Conservation (phyloP, 2,329 filamentous ascomycete genomes). For the Oidium heveae region DNA sequence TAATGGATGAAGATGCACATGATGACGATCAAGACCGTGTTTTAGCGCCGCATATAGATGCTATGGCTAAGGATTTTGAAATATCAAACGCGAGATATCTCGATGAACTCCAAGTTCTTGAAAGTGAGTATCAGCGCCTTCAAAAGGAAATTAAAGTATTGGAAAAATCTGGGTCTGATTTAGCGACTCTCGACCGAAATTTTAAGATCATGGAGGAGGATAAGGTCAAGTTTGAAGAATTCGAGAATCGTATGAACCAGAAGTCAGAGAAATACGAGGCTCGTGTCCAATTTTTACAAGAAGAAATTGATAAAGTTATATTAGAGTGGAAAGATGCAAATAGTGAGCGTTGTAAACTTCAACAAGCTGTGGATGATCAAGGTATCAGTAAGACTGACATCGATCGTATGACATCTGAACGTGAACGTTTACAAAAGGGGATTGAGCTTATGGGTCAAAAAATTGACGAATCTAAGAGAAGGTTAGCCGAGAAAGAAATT, state of each 20-base stretch:
- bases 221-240: slow-evolving; percentile 82
- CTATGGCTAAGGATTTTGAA: slow-evolving; percentile 75
- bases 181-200: slow-evolving; percentile 62
- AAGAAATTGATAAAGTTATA: slow-evolving; percentile 59
- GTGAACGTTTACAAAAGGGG: slow-evolving; percentile 73
- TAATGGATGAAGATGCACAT: slow-evolving; percentile 68
- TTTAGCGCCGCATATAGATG: slow-evolving; percentile 59
- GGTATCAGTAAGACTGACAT: slow-evolving; percentile 96
- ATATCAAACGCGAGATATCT: slow-evolving; percentile 61
- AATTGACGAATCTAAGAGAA: slow-evolving; percentile 65
- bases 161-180: slow-evolving; percentile 63
- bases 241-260: slow-evolving; percentile 61
- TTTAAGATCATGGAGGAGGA: slow-evolving; percentile 91
- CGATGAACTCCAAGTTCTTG: slow-evolving; percentile 61
- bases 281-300: slow-evolving; percentile 57
- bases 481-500: slow-evolving; percentile 63
- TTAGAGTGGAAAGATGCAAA: slow-evolving; percentile 57
- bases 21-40: slow-evolving; percentile 63
- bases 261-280: slow-evolving; percentile 75
- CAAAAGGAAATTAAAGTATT: slow-evolving; percentile 72
- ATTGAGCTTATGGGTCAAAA: slow-evolving; percentile 52
- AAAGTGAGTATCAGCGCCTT: slow-evolving; percentile 61
- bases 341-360: slow-evolving; percentile 53
- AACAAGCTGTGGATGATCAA: slow-evolving; percentile 71
- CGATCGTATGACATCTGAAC: slow-evolving; percentile 91